Base-by-base conservation (phyloP, 768 basidiomycete species). In the Clitopilus passeckerianus region DNA sequence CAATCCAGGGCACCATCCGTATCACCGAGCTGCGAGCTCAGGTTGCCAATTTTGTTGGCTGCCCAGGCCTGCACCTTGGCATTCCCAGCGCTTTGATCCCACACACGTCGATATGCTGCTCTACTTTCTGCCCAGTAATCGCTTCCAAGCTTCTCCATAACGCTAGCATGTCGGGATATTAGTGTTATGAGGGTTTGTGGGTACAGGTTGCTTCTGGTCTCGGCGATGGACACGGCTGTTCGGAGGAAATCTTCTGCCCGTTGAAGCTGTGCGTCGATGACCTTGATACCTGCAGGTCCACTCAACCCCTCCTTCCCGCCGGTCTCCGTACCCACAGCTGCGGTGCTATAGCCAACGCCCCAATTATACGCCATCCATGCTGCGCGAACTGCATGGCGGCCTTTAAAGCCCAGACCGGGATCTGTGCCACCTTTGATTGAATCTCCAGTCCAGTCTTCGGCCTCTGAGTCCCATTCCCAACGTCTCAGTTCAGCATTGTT, bases 301-400 rank as follows among this genome's bases (percentile, higher is more conserved):
- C 64, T 60, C 8, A 68, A 66, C 12, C 70, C 72, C 18, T 67
- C 71, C 35, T 70, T 71, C 7, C 67, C 66, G 56, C 71, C 67
- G n/a, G 75, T 67, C 57, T 74, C 73, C 23, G 78, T 71, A 23
- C 72, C 70, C 35, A 80, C 70, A 43, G 75, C 72, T 56, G 71
- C 71, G 5, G 70, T 70, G 41, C 65, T 71, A 18, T 74, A 70
- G 6, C 80, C 81, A 9, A 75, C 74, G 16, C 83, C 85, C 86
- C 89, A 89, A 61, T 87, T 75, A 59, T 83, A 78, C 0, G 84
- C 82, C 72, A 87, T 85, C 89, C 89, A 92, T 12, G 90, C 87
- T 30, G 81, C 79, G 34, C 90, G 84, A 0, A 88, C 71, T 43
- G 81, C 78, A 67, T 87, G 84, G 24, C 87, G 75, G 20, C 79